Evolutionary conservation across 495 filamentous ascomycete genomes (phyloP), one percentile per base, ranked within the genome.

Genomic region (Hypoxylon cercidicola): DNA sequence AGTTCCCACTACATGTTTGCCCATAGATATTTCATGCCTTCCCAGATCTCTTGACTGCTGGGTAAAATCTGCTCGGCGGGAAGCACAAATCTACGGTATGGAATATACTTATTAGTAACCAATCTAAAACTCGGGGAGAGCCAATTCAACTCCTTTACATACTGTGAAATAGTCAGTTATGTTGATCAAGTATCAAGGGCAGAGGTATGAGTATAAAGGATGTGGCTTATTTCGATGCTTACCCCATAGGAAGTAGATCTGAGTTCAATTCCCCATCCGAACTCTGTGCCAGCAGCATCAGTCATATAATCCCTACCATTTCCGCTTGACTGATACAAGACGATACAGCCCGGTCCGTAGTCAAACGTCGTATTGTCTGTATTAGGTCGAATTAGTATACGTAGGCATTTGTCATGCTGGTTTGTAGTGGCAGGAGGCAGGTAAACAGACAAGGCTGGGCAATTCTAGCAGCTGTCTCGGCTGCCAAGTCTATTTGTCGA

Each of bases 291-390:
- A 18, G 71, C 77, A 0, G 84, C 80, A 34, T 84, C 83, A 15
- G 77, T 77, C 30, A 82, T 67, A 37, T 88, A 88, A 62, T 89
- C 87, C 10, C 82, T 75, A 19, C 77, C 79, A 58, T 73, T 73
- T 2, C 87, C 87, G 3, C 83, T 84, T 0, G 83, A 82, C 51
- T 82, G 72, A 68, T 89, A 89, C 58, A 88, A 75, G n/a, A 85
- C 87, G 6, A 71, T 57, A 72, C 87, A 88, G 44, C 81, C 83
- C 4, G 83, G 82, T 1, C 87, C 87, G 62, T 79, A 84, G 3
- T 65, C 72, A 53, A 81, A 82, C 0, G 56, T 66, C 2, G 80
- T 81, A 32, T 82, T 83, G 61, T 85, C 64, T 66, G 16, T 20
- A 10, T 2, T 4, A 20, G 11, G 15, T 13, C 19, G 6, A 7